Evolutionary conservation across 2,329 filamentous ascomycete genomes (phyloP).

Genomic region (Ophiostoma sp.): DNA sequence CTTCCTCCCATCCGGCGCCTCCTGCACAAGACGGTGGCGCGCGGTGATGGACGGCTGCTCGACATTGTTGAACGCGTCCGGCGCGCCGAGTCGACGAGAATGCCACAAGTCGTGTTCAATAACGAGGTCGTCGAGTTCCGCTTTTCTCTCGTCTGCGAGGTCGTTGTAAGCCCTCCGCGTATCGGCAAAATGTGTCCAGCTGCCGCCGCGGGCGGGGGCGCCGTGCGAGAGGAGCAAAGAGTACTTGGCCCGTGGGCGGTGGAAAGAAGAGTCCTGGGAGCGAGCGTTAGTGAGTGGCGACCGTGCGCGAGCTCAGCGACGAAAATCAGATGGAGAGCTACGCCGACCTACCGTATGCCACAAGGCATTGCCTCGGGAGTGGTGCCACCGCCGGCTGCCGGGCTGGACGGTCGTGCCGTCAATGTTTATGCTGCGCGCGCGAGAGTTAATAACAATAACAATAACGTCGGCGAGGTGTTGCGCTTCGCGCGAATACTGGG

Average conservation of each 20-base stretch:
- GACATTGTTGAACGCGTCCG: background rate
- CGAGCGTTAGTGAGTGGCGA: background rate
- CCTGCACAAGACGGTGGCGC: constrained; percentile 8
- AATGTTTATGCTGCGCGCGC: background rate
- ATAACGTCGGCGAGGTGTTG: no score
- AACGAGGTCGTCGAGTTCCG: background rate
- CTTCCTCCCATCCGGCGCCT: background rate
- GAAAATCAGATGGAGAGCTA: background rate
- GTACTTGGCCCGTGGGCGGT: constrained; percentile 10
- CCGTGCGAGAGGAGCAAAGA: constrained; percentile 8
- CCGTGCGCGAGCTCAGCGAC: background rate
- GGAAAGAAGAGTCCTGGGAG: constrained; percentile 3
- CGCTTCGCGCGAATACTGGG: background rate
- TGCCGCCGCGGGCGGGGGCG: background rate
- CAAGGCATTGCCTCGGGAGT: constrained; percentile 5
- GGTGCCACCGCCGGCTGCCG: constrained; percentile 10
- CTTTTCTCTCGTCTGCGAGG: background rate
- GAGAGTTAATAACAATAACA: background rate
- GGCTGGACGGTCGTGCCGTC: background rate
- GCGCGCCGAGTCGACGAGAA: constrained; percentile 13
- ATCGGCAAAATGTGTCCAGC: constrained; percentile 19
- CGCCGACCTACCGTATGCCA: constrained; percentile 9
- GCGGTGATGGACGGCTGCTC: background rate
- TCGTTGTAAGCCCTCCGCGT: constrained; percentile 3
- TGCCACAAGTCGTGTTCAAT: constrained; percentile 21